Percentiles rank a stretch among this genome's conserved stretches.
Conservation (phyloP, 805 yeast genomes). For the Cyberlindnera maritima region DNA sequence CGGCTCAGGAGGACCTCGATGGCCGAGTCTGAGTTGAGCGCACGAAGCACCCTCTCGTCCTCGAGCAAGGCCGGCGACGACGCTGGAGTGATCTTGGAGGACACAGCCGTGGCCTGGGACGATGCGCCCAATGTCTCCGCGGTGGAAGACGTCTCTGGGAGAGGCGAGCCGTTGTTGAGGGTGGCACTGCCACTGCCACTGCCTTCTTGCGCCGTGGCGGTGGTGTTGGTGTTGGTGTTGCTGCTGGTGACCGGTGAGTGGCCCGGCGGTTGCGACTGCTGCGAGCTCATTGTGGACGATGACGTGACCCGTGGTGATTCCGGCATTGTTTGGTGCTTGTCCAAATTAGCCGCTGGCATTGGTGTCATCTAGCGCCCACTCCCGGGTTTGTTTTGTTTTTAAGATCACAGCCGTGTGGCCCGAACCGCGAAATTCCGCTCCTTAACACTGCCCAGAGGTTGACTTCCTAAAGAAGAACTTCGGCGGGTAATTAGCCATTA, state of each 20-base stretch:
- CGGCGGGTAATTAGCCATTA: too few species aligned
- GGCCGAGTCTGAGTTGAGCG: constrained; percentile 70
- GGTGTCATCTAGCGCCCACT: neutral
- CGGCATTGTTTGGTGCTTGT: neutral
- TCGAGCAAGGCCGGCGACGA: constrained; percentile 39
- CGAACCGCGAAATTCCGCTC: constrained; percentile 2
- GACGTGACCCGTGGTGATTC: constrained; percentile 6
- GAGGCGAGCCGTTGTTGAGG: neutral
- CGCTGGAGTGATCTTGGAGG: constrained; percentile 23
- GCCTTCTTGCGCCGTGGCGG: constrained; percentile 2
- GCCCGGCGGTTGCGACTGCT: constrained; percentile 5
- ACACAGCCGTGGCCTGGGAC: neutral
- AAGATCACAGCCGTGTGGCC: constrained; percentile 5
- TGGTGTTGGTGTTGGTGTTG: neutral
- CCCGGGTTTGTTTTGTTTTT: constrained; percentile 5
- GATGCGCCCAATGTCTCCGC: neutral
- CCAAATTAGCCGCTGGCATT: too few species aligned
- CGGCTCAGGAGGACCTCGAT: constrained; percentile 69
- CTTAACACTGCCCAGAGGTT: neutral
- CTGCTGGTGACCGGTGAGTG: constrained; percentile 1
- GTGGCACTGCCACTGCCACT: constrained; percentile 7
- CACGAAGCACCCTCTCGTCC: constrained; percentile 47
- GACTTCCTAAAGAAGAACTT: constrained; percentile 3
- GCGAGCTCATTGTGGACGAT: constrained; percentile 7
- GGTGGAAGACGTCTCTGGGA: neutral